These are phyloP conservation scores for Rosa multiflora DNA, from an alignment of 306 rosid species.

Conservation along the genomic window DNA sequence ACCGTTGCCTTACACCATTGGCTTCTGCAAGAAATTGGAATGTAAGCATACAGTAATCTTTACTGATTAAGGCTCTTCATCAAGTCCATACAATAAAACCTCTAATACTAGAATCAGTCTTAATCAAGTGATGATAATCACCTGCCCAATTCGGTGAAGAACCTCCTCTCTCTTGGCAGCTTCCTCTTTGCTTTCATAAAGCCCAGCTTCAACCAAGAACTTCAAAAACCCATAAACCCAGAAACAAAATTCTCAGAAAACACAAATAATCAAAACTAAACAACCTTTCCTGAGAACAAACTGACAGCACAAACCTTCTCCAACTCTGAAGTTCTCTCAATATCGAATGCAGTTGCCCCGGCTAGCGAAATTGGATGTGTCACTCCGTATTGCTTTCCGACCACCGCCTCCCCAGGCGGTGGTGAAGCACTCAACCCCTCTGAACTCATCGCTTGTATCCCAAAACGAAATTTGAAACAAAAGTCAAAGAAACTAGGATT, in stretches of 20 bases:
- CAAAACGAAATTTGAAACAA: too few relatives aligned
- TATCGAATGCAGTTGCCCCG: not conserved
- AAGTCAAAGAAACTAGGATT: too few relatives aligned
- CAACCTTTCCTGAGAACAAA: not conserved
- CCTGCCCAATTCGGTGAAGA: constrained; percentile 55
- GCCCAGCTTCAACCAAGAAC: constrained; percentile 54
- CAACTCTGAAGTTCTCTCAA: constrained; percentile 12
- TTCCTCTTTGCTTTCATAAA: constrained; percentile 61
- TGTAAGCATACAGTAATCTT: not conserved
- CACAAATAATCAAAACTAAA: not conserved
- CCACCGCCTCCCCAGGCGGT: not conserved
- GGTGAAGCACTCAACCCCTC: not conserved
- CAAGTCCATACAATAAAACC: not conserved
- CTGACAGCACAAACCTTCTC: constrained; percentile 50
- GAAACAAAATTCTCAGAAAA: not conserved
- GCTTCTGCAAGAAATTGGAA: not conserved
- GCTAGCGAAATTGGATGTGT: not conserved
- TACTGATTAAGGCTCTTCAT: not conserved
- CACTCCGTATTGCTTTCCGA: not conserved
- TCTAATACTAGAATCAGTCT: not conserved
- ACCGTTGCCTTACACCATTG: not conserved
- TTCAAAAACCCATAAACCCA: constrained; percentile 17
- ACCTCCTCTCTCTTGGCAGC: constrained; percentile 60
- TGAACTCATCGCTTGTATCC: too few relatives aligned
- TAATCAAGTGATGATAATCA: constrained; percentile 11